Evolutionary conservation across 2,329 filamentous ascomycete genomes (phyloP), one percentile per base, ranked within the genome.

Genomic region (Epichloe typhina): DNA sequence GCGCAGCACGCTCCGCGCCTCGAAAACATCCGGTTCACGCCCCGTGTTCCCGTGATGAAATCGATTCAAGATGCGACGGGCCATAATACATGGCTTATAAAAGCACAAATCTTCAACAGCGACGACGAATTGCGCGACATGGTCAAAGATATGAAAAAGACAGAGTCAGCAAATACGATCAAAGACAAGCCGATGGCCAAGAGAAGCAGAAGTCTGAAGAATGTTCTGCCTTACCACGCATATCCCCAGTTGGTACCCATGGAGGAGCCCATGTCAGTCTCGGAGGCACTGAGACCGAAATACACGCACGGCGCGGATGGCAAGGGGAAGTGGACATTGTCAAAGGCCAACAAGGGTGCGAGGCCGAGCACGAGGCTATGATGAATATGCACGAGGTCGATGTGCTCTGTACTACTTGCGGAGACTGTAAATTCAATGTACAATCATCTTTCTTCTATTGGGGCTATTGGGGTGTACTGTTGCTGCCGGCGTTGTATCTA

Each of bases 31-130:
- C 47, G 63, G 0, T 97, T 96, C 65, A 79, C 66, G 0, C 79
- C 83, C 0, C 82, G 91, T 17, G 72, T 75, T 13, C 83, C 90
- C 0, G 84, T 97, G 50, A 95, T 97, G 88, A 76, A 86, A 50
- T 66, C 75, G 1, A 73, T 95, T 1, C 72, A 78, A 43, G 74
- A 75, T 7, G 61, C 63, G 0, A 66, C 69, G 23, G 58, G 65
- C 39, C 59, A 69, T 33, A 73, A 79, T 35, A 60, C 81, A 4
- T 68, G 74, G 8, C 93, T 93, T 62, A 76, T 97, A 47, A 83
- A 79, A 59, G 91, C 93, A 0, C 93, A 98, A 66, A 93, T 96
- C 58, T 80, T 82, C 5, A 78, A 73, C 36, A 74, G 82, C 50
- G 86, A 94, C 41, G 69, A 77, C 31, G 90, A 96, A 62, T 71